Evolutionary conservation across 2,329 filamentous ascomycete species (phyloP).

Genomic region (Curvularia verruculosa): DNA sequence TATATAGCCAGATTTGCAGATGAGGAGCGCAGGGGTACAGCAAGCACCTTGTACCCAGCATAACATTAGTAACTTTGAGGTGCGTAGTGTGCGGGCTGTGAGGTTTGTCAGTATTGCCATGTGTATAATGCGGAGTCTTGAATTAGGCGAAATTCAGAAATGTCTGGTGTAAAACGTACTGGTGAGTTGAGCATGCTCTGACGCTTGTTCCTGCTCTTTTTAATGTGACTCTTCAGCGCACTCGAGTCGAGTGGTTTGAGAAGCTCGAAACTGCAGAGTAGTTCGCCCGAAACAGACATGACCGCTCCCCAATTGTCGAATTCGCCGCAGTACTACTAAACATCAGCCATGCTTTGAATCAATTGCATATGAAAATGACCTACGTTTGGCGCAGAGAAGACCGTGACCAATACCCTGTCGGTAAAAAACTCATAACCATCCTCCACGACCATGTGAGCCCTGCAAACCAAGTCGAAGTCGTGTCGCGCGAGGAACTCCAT

Average conservation of each 20-base stretch:
- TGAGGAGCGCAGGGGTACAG: slow-evolving; percentile 17
- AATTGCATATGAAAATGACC: slow-evolving; percentile 48
- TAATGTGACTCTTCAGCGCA: slow-evolving; percentile 97
- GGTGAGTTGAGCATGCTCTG: slow-evolving; percentile 96
- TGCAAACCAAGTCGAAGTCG: slow-evolving; percentile 96
- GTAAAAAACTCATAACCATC: slow-evolving; percentile 99
- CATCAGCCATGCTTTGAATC: slow-evolving; percentile 23
- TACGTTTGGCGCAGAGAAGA: slow-evolving; percentile 97
- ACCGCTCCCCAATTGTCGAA: slow-evolving; percentile 99
- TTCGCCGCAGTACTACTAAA: slow-evolving; percentile 85
- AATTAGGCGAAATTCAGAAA: slow-evolving; percentile 18
- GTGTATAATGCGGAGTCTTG: slow-evolving; percentile 36
- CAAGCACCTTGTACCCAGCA: slow-evolving; percentile 31
- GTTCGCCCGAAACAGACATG: slow-evolving; percentile 93
- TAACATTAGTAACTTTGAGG: slow-evolving; percentile 57
- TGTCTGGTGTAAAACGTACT: slow-evolving; percentile 64
- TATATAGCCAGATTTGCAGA: slow-evolving; percentile 22
- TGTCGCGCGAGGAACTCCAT: slow-evolving; percentile 93
- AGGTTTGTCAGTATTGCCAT: slow-evolving; percentile 40
- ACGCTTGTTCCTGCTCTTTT: slow-evolving; percentile 93
- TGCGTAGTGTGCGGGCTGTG: slow-evolving; percentile 57
- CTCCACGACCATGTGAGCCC: slow-evolving; percentile 98
- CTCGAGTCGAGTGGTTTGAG: slow-evolving; percentile 95
- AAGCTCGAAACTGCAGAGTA: slow-evolving; percentile 96
- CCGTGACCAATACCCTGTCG: slow-evolving; percentile 90